These are phyloP conservation scores for Neofusicoccum umdonicola DNA, from an alignment of 2,329 filamentous ascomycete species.

Conservation along the genomic window DNA sequence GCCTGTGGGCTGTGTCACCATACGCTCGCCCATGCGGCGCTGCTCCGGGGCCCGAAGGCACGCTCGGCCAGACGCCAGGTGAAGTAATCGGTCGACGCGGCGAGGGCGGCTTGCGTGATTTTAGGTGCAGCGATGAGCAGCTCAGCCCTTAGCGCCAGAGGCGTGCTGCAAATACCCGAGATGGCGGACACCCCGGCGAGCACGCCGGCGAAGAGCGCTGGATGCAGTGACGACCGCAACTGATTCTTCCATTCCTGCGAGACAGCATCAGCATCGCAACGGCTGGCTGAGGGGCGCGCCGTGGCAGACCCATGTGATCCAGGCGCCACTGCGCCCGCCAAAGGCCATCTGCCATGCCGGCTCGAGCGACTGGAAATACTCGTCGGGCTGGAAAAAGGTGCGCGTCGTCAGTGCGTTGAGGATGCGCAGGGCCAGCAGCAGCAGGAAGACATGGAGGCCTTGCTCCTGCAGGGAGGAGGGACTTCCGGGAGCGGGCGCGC, in stretches of 20 bases:
- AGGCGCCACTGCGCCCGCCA: slow-evolving; percentile 72
- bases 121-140: slow-evolving; percentile 72
- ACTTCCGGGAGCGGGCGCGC: slow-evolving; percentile 4
- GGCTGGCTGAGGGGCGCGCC: background rate
- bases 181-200: slow-evolving; percentile 64
- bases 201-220: slow-evolving; percentile 74
- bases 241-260: slow-evolving; percentile 85
- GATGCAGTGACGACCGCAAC: slow-evolving; percentile 86
- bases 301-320: slow-evolving; percentile 83
- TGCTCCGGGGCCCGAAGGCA: slow-evolving; percentile 66
- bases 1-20: slow-evolving; percentile 27
- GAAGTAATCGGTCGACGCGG: slow-evolving; percentile 78
- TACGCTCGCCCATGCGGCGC: slow-evolving; percentile 69
- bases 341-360: slow-evolving; percentile 90
- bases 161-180: slow-evolving; percentile 54
- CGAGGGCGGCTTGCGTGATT: slow-evolving; percentile 71
- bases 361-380: slow-evolving; percentile 94
- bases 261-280: slow-evolving; percentile 3
- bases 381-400: slow-evolving; percentile 98
- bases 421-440: slow-evolving; percentile 67
- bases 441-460: slow-evolving; percentile 23
- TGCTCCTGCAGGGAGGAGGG: slow-evolving; percentile 1
- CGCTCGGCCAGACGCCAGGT: slow-evolving; percentile 78
- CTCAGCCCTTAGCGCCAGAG: slow-evolving; percentile 58
- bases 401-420: slow-evolving; percentile 73